A percentile compares a stretch with the other conserved stretches of the same genome.
Conservation (phyloP, 345 rosid species). For the Citrus cavaleriei region DNA sequence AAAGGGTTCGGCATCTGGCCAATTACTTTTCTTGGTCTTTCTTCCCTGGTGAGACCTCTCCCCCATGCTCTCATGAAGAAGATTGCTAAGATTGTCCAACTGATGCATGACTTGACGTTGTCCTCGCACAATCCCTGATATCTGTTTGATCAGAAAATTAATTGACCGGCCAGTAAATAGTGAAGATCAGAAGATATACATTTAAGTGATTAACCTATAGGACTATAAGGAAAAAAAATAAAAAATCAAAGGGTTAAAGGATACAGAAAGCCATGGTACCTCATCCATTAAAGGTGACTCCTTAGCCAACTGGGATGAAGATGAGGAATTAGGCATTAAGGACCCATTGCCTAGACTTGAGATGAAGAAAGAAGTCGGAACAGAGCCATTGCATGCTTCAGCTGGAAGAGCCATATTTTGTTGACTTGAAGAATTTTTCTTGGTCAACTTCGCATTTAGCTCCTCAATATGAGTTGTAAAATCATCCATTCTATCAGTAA, state of each 20-base stretch:
- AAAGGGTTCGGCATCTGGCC: conserved; percentile 30
- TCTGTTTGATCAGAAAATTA: conserved; percentile 38
- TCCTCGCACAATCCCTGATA: conserved; percentile 54
- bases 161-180: background rate
- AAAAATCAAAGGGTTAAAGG: background rate
- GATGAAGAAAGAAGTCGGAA: conserved; percentile 80
- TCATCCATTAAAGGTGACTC: conserved; percentile 80
- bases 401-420: conserved; percentile 60
- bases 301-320: conserved; percentile 75
- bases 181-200: background rate
- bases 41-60: conserved; percentile 39
- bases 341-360: conserved; percentile 76
- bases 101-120: conserved; percentile 80
- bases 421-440: conserved; percentile 54
- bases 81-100: conserved; percentile 59
- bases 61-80: conserved; percentile 46
- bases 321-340: conserved; percentile 67
- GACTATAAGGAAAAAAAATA: too few species aligned
- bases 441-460: conserved; percentile 59
- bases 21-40: conserved; percentile 27
- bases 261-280: conserved; percentile 36
- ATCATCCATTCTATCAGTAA: conserved; percentile 92
- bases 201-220: background rate
- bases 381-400: conserved; percentile 75
- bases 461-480: conserved; percentile 75